A percentile compares a stretch with the other conserved stretches of the same genome.
phyloP scores from a whole-genome alignment of 2,329 filamentous ascomycete species.

The Balansia obtecta region DNA sequence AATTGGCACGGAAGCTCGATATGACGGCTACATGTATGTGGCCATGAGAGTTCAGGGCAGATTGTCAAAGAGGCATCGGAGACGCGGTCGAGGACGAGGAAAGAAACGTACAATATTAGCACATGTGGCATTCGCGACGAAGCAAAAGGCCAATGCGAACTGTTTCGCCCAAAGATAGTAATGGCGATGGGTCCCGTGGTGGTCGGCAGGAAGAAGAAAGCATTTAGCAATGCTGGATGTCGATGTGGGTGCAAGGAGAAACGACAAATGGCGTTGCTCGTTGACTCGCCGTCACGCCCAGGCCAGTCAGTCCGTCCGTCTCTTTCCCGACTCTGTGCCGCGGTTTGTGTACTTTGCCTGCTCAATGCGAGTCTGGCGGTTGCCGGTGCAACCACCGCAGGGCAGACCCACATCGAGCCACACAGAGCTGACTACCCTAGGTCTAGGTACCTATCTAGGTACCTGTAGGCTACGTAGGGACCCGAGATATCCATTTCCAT shows the following conservation, averaged over 20 bases:
- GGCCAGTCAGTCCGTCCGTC: too few relatives aligned
- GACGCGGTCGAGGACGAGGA: not conserved
- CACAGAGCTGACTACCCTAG: too few relatives aligned
- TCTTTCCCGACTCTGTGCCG: slow-evolving; percentile 3
- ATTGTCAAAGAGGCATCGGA: not conserved
- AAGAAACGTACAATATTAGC: slow-evolving; percentile 14
- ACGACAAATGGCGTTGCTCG: slow-evolving; percentile 1
- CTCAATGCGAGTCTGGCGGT: slow-evolving; percentile 8
- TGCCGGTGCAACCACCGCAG: slow-evolving; percentile 13
- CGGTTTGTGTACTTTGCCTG: slow-evolving; percentile 23
- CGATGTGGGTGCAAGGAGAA: slow-evolving; percentile 7
- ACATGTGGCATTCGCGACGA: slow-evolving; percentile 17
- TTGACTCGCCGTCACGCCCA: not conserved
- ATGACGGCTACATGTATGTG: too few relatives aligned
- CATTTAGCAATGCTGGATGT: slow-evolving; percentile 19
- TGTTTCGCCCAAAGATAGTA: not conserved
- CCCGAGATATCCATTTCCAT: not conserved
- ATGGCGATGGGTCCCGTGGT: not conserved
- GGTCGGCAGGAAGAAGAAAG: slow-evolving; percentile 1
- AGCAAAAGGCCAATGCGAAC: slow-evolving; percentile 6
- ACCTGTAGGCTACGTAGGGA: too few relatives aligned
- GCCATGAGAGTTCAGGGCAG: not conserved
- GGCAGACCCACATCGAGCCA: not conserved
- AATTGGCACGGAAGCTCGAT: not conserved
- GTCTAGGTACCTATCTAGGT: too few relatives aligned